Evolutionary conservation across 2,329 filamentous ascomycete genomes (phyloP).

Genomic region (Phialophora tarda): DNA sequence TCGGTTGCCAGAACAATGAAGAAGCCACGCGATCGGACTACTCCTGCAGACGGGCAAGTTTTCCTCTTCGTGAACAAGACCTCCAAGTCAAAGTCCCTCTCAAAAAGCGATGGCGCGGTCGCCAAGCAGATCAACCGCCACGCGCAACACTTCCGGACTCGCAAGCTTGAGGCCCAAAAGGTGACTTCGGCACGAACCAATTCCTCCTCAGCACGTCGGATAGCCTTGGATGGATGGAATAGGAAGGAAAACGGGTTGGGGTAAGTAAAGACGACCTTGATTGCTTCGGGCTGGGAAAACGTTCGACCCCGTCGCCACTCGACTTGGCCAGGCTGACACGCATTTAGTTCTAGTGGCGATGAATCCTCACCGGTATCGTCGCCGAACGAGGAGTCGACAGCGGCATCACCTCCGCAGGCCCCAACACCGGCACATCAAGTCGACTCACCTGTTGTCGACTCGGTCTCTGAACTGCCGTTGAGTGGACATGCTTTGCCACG

Average conservation of each 20-base stretch:
- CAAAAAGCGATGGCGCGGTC: conserved; percentile 33
- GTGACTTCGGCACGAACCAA: conserved; percentile 29
- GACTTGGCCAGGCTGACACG: conserved; percentile 9
- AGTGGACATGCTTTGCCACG: neutral
- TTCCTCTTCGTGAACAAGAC: conserved; percentile 38
- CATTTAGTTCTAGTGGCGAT: conserved; percentile 25
- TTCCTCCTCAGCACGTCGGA: conserved; percentile 34
- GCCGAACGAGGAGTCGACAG: conserved; percentile 14
- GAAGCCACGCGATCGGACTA: conserved; percentile 24
- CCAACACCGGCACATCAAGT: conserved; percentile 1
- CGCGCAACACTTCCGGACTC: conserved; percentile 33
- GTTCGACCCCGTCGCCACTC: neutral
- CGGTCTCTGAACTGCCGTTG: conserved; percentile 2
- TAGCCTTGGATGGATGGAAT: conserved; percentile 36
- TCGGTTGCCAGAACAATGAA: conserved; percentile 25
- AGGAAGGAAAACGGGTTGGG: conserved; percentile 21
- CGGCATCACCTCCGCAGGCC: conserved; percentile 11
- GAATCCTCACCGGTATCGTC: conserved; percentile 25
- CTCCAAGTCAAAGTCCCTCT: conserved; percentile 35
- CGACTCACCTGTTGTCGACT: conserved; percentile 6
- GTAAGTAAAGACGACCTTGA: conserved; percentile 16
- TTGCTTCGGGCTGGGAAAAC: neutral
- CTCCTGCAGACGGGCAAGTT: conserved; percentile 17
- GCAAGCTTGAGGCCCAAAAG: conserved; percentile 30
- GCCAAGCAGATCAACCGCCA: conserved; percentile 38